A percentile compares a stretch with the other conserved stretches of the same genome.
Conservation (phyloP, 1,284 basidiomycete genomes). For the Cutaneotrichosporon mucoides region DNA sequence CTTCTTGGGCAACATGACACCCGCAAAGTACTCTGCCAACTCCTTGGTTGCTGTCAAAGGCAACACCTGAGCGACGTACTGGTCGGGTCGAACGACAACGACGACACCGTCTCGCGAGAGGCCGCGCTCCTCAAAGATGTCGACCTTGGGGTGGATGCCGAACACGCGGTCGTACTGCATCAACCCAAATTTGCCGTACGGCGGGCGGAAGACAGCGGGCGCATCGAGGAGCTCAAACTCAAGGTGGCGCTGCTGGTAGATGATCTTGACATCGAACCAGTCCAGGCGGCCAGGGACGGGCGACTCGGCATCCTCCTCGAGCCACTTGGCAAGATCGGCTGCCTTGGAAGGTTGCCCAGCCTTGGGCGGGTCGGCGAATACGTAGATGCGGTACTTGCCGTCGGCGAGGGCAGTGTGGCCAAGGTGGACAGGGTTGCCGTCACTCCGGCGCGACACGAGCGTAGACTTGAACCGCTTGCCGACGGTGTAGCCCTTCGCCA, state of each 20-base stretch:
- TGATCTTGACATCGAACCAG: conserved; percentile 24
- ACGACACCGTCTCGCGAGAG: conserved; percentile 30
- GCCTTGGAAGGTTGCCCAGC: not conserved
- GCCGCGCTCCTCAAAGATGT: conserved; percentile 8
- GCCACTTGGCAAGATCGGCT: conserved; percentile 1
- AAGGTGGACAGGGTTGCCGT: conserved; percentile 5
- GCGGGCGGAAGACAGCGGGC: conserved; percentile 35
- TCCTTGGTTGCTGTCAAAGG: conserved; percentile 6
- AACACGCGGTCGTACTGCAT: conserved; percentile 24
- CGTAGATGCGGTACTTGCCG: conserved; percentile 13
- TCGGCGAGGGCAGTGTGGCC: conserved; percentile 11
- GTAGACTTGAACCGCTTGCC: conserved; percentile 19
- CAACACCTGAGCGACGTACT: conserved; percentile 28
- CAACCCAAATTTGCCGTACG: conserved; percentile 4
- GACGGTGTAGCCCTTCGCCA: conserved; percentile 8
- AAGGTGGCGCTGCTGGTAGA: conserved; percentile 31
- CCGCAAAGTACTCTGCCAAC: conserved; percentile 9
- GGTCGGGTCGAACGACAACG: conserved; percentile 45
- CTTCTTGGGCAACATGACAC: conserved; percentile 1
- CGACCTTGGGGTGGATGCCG: conserved; percentile 14
- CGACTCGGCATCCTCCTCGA: conserved; percentile 3
- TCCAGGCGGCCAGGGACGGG: conserved; percentile 2
- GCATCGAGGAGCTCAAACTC: conserved; percentile 40
- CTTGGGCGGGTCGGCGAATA: conserved; percentile 9
- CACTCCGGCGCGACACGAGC: conserved; percentile 44